Percentiles rank a stretch among this genome's conserved stretches.
phyloP scores from a whole-genome alignment of 169 alveolate species.

The Cardiosporidium cionae region DNA sequence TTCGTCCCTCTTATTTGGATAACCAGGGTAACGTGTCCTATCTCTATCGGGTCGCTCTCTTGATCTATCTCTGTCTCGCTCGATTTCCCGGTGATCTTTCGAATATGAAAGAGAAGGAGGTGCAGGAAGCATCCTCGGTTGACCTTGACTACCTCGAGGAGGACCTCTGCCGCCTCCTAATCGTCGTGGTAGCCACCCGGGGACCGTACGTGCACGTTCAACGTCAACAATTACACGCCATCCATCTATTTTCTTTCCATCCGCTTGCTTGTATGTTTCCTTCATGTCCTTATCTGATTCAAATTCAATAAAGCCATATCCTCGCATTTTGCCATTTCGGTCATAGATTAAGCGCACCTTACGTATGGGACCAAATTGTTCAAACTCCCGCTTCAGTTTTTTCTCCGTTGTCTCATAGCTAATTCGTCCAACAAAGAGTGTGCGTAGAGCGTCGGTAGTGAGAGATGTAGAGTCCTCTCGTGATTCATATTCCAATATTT shows the following conservation, averaged over 20 bases:
- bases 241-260: conserved; percentile 85
- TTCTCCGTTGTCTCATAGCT: conserved; percentile 84
- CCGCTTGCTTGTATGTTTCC: conserved; percentile 76
- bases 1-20: neutral
- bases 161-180: conserved; percentile 91
- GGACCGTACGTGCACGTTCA: conserved; percentile 88
- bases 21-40: no score
- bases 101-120: neutral
- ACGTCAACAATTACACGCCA: conserved; percentile 85
- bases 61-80: conserved; percentile 4
- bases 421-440: conserved; percentile 86
- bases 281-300: conserved; percentile 74
- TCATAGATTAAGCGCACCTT: conserved; percentile 50
- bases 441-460: conserved; percentile 81
- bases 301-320: conserved; percentile 92
- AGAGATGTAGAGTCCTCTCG: conserved; percentile 1
- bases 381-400: conserved; percentile 79
- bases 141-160: conserved; percentile 12
- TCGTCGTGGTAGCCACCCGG: conserved; percentile 88
- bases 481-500: conserved; percentile 21
- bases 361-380: conserved; percentile 79
- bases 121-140: conserved; percentile 6
- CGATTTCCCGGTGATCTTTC: conserved; percentile 9
- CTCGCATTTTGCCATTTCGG: conserved; percentile 79
- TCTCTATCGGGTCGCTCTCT: no score